Evolutionary conservation across 495 filamentous ascomycete genomes (phyloP), one percentile per base, ranked within the genome.

Genomic region (Terfezia boudieri): DNA sequence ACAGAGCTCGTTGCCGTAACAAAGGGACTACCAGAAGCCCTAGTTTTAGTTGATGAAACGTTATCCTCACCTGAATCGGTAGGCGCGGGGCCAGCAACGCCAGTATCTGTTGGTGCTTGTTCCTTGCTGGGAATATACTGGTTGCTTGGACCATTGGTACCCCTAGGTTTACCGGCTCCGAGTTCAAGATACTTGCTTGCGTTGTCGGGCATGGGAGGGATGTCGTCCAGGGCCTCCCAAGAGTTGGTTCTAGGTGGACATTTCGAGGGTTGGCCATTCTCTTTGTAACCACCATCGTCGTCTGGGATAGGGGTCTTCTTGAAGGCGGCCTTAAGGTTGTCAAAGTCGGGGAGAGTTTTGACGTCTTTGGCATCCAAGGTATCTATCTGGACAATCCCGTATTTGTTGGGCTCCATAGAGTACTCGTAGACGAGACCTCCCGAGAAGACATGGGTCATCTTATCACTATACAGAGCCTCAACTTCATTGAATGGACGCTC

Each of bases 351-450:
- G 50, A 71, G 61, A 52, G 78, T 74, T 17, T 70, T 71, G 49
- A 80, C 73, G 46, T 70, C 67, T 49, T 49, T 53, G 8, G 56
- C 58, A 59, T 68, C 59, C 12, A 14, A 14, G 51, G 59, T 61
- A 54, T 66, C 66, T 59, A 77, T 76, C 55, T 68, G 64, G 64
- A 98, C 75, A 49, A 96, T 77, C 55, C 89, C 89, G 70, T 78
- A 95, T 22, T 71, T 68, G 71, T 76, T 82, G 37, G 70, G 69
- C 65, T 89, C 88, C 68, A 87, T 68, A 56, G 81, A 80, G 71
- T 94, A 96, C 68, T 96, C 89, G 71, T 95, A 96, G 65, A 94
- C 83, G 48, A 96, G 78, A 62, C 89, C 89, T 59, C 90, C 89
- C 55, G 89, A 95, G 75, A 93, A 96, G 57, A 95, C 90, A 51